Base-by-base conservation (phyloP, 306 rosid genomes). In the Coriaria nepalensis region DNA sequence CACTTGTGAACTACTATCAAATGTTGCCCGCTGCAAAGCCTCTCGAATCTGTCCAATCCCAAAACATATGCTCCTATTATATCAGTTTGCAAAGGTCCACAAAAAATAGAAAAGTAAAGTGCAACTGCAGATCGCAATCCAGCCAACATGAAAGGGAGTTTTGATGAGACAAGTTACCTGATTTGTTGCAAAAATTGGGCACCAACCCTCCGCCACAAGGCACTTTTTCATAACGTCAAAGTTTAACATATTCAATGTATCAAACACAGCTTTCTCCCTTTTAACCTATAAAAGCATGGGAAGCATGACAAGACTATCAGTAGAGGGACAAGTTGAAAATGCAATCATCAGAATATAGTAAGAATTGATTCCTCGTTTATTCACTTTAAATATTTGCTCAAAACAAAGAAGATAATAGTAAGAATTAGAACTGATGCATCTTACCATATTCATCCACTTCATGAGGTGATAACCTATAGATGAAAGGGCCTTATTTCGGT, bases 171-270 rank as follows among this genome's bases (percentile, higher is more conserved):
- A 37, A 57, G 15, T 41, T 60, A 92, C 98, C 98, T 85, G 81
- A 40, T 74, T 3, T 73, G 71, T 85, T 37, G 96, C 96, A 76
- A 80, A 77, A 41, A 86, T 69, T 38, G 98, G 98, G 57, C 93
- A 92, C 98, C 98, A 92, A 47, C 94, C 98, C 73, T 85, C 98
- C 68, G 93, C 98, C 39, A 92, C 96, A 35, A 92, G 98, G 62
- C 98, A 92, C 72, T 92, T 92, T 76, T 92, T 92, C 11, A 96
- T 92, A 47, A 92, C 98, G 59, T 92, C 98, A 65, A 92, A 92
- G 63, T 92, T 92, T 67, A 92, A 73, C 96, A 82, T 85, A 61
- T 92, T 92, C 64, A 92, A 60, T 5, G 93, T 82, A 80, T 92
- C 96, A 68, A 82, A 92, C 42, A 92, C 94, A 29, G 96, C 96